A percentile compares a stretch with the other conserved stretches of the same genome.
Evolutionary conservation across 495 filamentous ascomycete species (phyloP).

Genomic region (Hypoxylon trugodes): DNA sequence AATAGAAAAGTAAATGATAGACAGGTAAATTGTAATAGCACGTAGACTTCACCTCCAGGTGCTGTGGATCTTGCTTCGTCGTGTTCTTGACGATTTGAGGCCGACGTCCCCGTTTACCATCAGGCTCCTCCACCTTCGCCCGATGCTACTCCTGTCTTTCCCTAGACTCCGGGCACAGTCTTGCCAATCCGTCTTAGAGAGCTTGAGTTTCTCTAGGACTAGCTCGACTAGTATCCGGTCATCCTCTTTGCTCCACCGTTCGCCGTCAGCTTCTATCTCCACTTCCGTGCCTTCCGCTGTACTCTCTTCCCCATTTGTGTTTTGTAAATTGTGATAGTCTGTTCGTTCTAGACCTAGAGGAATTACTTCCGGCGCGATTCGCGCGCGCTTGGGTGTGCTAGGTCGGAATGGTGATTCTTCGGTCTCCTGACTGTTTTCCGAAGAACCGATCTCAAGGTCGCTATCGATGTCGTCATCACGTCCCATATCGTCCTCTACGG

Average conservation of each 20-base stretch:
- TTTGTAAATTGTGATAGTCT: conserved; percentile 70
- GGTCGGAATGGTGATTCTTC: conserved; percentile 49
- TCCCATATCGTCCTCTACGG: conserved; percentile 60
- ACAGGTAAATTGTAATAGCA: too few relatives aligned
- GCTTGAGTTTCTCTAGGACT: conserved; percentile 77
- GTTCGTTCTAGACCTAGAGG: conserved; percentile 71
- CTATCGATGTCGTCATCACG: conserved; percentile 55
- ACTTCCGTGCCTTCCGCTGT: conserved; percentile 50
- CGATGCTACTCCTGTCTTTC: conserved; percentile 72
- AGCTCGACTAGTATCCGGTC: conserved; percentile 76
- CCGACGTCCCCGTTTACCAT: conserved; percentile 69
- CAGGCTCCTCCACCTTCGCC: conserved; percentile 72
- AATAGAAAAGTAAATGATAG: conserved; percentile 17
- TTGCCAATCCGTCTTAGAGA: conserved; percentile 78
- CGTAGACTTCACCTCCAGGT: conserved; percentile 58
- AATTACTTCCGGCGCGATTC: conserved; percentile 70
- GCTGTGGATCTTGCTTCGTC: conserved; percentile 58
- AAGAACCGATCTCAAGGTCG: conserved; percentile 41
- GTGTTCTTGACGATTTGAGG: conserved; percentile 57
- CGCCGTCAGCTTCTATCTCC: conserved; percentile 55
- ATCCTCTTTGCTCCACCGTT: conserved; percentile 70
- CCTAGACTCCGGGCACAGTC: conserved; percentile 76
- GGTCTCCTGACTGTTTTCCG: conserved; percentile 28
- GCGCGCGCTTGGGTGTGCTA: conserved; percentile 73
- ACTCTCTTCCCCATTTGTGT: conserved; percentile 43